A percentile compares a stretch with the other conserved stretches of the same genome.
phyloP scores from a whole-genome alignment of 306 rosid genomes.

The Glycine soja region DNA sequence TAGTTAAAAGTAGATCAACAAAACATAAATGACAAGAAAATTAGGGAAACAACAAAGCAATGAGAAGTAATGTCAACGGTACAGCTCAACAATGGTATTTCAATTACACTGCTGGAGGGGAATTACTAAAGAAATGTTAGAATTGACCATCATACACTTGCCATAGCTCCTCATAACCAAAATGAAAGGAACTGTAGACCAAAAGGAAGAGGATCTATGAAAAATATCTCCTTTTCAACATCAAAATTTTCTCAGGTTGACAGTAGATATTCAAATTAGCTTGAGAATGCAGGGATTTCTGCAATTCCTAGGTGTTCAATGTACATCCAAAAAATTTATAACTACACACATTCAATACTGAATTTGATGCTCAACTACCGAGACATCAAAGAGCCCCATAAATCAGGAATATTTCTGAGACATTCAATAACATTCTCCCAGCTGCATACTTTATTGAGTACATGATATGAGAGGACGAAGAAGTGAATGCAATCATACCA shows the following conservation, averaged over 20 bases:
- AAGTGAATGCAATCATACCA: constrained; percentile 56
- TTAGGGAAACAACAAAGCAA: constrained; percentile 4
- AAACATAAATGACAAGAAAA: constrained; percentile 1
- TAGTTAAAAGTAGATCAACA: neutral
- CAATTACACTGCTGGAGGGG: constrained; percentile 19
- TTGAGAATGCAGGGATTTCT: constrained; percentile 1
- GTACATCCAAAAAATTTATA: neutral
- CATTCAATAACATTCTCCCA: neutral
- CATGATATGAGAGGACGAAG: neutral
- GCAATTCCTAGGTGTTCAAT: neutral
- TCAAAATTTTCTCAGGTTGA: neutral
- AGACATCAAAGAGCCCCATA: neutral
- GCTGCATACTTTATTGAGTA: constrained; percentile 9
- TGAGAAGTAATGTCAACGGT: neutral
- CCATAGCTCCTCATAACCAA: neutral
- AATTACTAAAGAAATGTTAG: constrained; percentile 13
- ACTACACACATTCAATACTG: neutral
- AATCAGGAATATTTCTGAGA: neutral
- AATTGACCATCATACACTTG: neutral
- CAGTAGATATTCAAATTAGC: constrained; percentile 11
- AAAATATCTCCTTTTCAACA: neutral
- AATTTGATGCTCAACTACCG: neutral
- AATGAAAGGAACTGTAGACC: neutral
- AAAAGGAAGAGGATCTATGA: neutral
- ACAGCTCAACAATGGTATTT: neutral